Evolutionary conservation across 2,329 filamentous ascomycete genomes (phyloP), one percentile per base, ranked within the genome.

Genomic region (Diplodia intermedia): DNA sequence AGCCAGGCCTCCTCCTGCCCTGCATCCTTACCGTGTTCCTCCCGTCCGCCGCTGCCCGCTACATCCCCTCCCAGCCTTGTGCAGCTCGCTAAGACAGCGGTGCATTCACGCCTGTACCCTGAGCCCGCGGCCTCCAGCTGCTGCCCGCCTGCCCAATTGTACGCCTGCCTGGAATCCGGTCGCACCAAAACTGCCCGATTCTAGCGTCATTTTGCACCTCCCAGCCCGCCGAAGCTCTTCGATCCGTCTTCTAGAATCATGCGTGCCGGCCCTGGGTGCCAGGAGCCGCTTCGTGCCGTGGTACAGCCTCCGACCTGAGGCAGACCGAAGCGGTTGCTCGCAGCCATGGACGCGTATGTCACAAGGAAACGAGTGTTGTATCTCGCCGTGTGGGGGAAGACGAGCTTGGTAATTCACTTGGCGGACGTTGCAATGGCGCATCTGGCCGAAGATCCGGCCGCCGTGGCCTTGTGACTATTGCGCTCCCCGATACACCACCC

Each of bases 161-260:
- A 49, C 57, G 23, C 20, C 57, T 47, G 29, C 23, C 36, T 23
- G 29, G 40, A 33, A 11, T 50, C 40, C 60, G n/a, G 60, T 63
- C 20, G 47, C 47, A 63, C 60, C 14, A 52, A 52, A 52, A 63
- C 60, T 52, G 60, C 26, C 60, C 29, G 43, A 29, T 20, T 49
- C 40, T 62, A 50, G 47, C 60, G 60, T 29, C 60, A 52, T 52
- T 14, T 23, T 8, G n/a, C 47, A 18, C 47, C 12, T 31, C 40
- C 38, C 33, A 18, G 36, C n/a, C 60, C 31, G 11, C 50, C 47
- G 29, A 53, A 63, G 18, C 60, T 63, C 60, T 63, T 63, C 60
- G 31, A 63, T 38, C 29, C n/a, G n/a, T 52, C 60, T 63, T 63
- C 60, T 63, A 63, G 60, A 63, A 63, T 2, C 47, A 63, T 63